Base-by-base conservation (phyloP, 176 grass and related monocot species). In the Aegilops speltoides region DNA sequence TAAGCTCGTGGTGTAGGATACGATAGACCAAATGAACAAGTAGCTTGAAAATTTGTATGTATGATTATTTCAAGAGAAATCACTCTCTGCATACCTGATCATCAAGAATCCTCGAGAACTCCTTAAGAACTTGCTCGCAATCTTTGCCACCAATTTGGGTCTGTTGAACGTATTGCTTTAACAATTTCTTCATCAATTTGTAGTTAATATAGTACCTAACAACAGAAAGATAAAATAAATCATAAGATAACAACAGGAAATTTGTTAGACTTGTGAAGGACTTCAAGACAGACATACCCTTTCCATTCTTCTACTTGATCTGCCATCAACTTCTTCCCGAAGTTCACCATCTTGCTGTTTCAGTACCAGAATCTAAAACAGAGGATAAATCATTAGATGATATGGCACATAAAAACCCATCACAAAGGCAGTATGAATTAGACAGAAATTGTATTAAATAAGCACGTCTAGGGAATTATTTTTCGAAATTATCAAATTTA, bases 131-230 rank as follows among this genome's bases (percentile, higher is more conserved):
- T 33, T 87, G 92, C 24, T 88, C 79, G 43, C 82, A 85, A 87
- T 96, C 83, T 93, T 98, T 94, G 68, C 59, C 88, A 67, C 84
- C 92, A 89, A 88, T 43, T 75, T 94, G 84, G n/a, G 87, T 93
- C 72, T 98, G 97, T 14, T 91, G 38, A 74, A 84, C 86, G 64
- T 94, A 98, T 73, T 90, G 93, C 68, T 93, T 98, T 64, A 98
- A 86, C 85, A 91, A 90, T 83, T 98, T 98, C 90, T 98, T 98
- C 97, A 98, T 94, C 77, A 90, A 88, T 54, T 98, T 98, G 84
- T 98, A 98, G 79, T 96, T 91, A 79, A 98, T 96, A 43, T 98
- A 98, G 81, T 98, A 94, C 38, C 97, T 98, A 73, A 52, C 56
- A 91, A 88, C 23, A 86, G 0, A 11, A 92, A 76, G 66, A 76